Evolutionary conservation across 768 basidiomycete genomes (phyloP).

Genomic region (Termitomyces bulborhizus): DNA sequence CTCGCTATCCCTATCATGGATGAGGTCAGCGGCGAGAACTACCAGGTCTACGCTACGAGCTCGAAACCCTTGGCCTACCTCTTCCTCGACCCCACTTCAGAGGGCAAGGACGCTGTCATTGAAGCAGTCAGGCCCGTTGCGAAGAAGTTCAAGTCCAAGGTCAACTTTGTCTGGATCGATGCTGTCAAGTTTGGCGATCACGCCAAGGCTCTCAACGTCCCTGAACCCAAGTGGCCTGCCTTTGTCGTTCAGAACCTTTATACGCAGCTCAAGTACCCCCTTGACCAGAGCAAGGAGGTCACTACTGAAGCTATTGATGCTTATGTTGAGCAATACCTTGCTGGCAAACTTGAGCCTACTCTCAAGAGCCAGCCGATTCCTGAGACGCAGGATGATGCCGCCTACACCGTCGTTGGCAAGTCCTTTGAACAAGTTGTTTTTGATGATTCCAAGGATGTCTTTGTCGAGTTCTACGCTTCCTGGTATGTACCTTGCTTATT

Average conservation of each 20-base stretch:
- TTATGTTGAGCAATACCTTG: slow-evolving; percentile 60
- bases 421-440: slow-evolving; percentile 83
- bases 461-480: slow-evolving; percentile 94
- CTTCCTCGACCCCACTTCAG: slow-evolving; percentile 79
- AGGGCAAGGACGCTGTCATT: slow-evolving; percentile 58
- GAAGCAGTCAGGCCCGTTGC: slow-evolving; percentile 73
- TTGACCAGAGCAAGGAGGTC: slow-evolving; percentile 61
- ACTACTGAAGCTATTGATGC: slow-evolving; percentile 49
- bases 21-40: slow-evolving; percentile 94
- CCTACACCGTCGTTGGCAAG: slow-evolving; percentile 80
- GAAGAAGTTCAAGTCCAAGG: slow-evolving; percentile 69
- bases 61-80: slow-evolving; percentile 89
- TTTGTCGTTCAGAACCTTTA: slow-evolving; percentile 89
- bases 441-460: slow-evolving; percentile 89
- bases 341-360: slow-evolving; percentile 69
- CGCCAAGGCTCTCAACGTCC: slow-evolving; percentile 88
- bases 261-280: slow-evolving; percentile 86
- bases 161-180: slow-evolving; percentile 99
- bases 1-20: slow-evolving; percentile 86
- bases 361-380: slow-evolving; percentile 92
- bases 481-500: slow-evolving; percentile 54
- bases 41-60: slow-evolving; percentile 74
- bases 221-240: slow-evolving; percentile 82
- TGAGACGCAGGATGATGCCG: slow-evolving; percentile 73
- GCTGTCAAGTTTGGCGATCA: slow-evolving; percentile 93